Evolutionary conservation across 179 eudicot genomes (phyloP).

Genomic region (Heliamphora pulchella): DNA sequence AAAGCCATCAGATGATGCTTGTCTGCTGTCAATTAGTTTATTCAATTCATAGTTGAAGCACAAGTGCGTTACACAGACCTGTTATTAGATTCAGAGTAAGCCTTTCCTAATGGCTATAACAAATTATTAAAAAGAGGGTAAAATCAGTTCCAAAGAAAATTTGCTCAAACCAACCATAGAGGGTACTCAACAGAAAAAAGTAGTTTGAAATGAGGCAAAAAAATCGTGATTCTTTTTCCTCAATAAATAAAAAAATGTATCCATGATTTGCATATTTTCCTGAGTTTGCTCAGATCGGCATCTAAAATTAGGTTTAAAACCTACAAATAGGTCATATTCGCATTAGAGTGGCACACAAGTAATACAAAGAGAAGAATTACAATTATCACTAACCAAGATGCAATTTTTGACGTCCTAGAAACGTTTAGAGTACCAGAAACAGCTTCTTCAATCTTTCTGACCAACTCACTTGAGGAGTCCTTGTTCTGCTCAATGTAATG

Average conservation of each 20-base stretch:
- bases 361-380: conserved; percentile 4
- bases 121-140: background rate
- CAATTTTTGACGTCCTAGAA: conserved; percentile 44
- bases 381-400: conserved; percentile 48
- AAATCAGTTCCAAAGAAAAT: background rate
- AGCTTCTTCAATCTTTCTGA: conserved; percentile 68
- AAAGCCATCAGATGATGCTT: background rate
- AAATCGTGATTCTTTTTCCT: background rate
- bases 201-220: background rate
- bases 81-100: background rate
- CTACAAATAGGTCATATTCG: background rate
- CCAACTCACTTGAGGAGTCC: conserved; percentile 49
- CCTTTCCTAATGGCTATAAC: background rate
- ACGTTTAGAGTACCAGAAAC: conserved; percentile 49
- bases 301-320: background rate
- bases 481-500: conserved; percentile 54
- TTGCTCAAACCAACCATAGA: background rate
- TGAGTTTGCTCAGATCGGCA: conserved; percentile 1
- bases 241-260: background rate
- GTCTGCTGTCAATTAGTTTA: background rate
- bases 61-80: background rate
- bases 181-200: background rate
- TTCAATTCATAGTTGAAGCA: background rate
- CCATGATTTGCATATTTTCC: background rate
- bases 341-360: background rate